These are phyloP conservation scores for Dichotomopilus funicola DNA, from an alignment of 2,329 filamentous ascomycete species.

Conservation along the genomic window DNA sequence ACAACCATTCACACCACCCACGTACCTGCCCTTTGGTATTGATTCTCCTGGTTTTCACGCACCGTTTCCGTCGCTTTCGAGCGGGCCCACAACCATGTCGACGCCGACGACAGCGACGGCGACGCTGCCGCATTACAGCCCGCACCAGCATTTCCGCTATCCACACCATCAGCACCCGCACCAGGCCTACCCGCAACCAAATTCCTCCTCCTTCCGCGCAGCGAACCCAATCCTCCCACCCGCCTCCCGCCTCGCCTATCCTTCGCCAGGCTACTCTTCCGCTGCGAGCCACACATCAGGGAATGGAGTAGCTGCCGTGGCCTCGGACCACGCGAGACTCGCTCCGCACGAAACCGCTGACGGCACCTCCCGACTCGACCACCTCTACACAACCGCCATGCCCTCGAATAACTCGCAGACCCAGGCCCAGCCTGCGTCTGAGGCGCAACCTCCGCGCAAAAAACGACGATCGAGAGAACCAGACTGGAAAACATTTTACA, in stretches of 20 bases:
- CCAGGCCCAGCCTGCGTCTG: slow-evolving; percentile 27
- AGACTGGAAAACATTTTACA: slow-evolving; percentile 76
- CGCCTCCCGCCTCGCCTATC: slow-evolving; percentile 32
- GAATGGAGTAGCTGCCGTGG: slow-evolving; percentile 29
- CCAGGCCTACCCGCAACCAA: slow-evolving; percentile 43
- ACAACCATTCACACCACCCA: background rate
- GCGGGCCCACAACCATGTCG: slow-evolving; percentile 53
- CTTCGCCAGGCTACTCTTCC: slow-evolving; percentile 26
- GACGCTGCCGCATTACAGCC: slow-evolving; percentile 62
- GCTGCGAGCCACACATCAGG: slow-evolving; percentile 26
- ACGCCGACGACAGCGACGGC: slow-evolving; percentile 72
- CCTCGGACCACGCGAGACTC: slow-evolving; percentile 14
- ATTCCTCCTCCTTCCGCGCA: slow-evolving; percentile 33
- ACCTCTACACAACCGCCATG: slow-evolving; percentile 32
- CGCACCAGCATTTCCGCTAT: slow-evolving; percentile 55
- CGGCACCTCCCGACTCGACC: slow-evolving; percentile 29
- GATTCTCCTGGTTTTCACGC: slow-evolving; percentile 8
- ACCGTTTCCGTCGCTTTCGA: slow-evolving; percentile 10
- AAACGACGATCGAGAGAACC: slow-evolving; percentile 56
- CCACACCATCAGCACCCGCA: slow-evolving; percentile 42
- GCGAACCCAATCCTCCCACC: slow-evolving; percentile 35
- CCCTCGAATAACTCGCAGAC: slow-evolving; percentile 31
- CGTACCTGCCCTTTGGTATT: no score
- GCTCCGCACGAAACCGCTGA: slow-evolving; percentile 16
- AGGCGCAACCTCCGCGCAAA: slow-evolving; percentile 37